These are phyloP conservation scores for Knoxia roxburghii DNA, from an alignment of 257 asterid genomes.

Conservation along the genomic window DNA sequence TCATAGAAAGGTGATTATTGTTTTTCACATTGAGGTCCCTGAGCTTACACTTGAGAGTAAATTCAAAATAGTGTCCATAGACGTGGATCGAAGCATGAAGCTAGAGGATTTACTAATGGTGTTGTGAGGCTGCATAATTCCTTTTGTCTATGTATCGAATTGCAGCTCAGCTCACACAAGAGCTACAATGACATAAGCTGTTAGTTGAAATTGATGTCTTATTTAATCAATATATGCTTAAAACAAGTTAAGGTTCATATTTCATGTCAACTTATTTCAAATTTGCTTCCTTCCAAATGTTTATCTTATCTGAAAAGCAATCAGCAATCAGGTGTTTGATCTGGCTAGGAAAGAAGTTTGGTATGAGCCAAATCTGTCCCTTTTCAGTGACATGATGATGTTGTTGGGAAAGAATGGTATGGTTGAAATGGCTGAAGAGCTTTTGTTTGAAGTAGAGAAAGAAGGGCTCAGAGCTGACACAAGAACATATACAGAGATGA, in stretches of 20 bases:
- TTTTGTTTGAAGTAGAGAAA: conserved; percentile 37
- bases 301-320: conserved; percentile 24
- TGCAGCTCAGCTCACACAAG: too few relatives aligned
- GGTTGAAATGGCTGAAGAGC: conserved; percentile 50
- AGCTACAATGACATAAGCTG: background rate
- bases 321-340: conserved; percentile 51
- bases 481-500: conserved; percentile 62
- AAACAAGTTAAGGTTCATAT: background rate
- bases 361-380: conserved; percentile 52
- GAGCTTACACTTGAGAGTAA: too few relatives aligned
- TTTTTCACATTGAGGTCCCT: too few relatives aligned
- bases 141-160: background rate
- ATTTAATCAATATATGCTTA: background rate
- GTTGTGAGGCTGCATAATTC: background rate
- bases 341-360: conserved; percentile 56
- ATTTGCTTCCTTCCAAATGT: conserved; percentile 3
- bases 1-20: too few relatives aligned
- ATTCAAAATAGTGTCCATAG: background rate
- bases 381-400: conserved; percentile 51
- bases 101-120: background rate
- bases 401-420: conserved; percentile 49
- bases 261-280: background rate
- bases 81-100: background rate
- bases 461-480: conserved; percentile 59
- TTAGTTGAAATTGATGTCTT: background rate